Percentiles rank a stretch among this genome's conserved stretches.
Conservation (phyloP, 495 filamentous ascomycete genomes). For the Clohesyomyces aquaticus region DNA sequence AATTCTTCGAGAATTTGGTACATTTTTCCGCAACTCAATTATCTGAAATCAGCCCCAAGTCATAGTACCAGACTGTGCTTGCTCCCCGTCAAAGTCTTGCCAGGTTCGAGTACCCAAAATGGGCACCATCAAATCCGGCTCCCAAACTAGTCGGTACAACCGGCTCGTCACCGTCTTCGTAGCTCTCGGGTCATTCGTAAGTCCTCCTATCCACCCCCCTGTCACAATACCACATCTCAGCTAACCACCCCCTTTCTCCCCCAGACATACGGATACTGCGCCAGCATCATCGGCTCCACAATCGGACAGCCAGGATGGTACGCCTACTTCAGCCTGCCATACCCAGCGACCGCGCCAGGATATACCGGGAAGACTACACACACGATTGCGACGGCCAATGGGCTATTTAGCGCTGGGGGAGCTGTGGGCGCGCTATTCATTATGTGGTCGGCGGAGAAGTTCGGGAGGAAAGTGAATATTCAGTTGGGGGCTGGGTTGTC, state of each 20-base stretch:
- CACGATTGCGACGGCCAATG: constrained; percentile 32
- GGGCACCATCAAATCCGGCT: constrained; percentile 6
- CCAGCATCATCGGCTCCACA: constrained; percentile 17
- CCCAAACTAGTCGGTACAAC: constrained; percentile 28
- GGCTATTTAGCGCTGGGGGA: constrained; percentile 30
- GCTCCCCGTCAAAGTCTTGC: too few species aligned
- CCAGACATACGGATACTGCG: constrained; percentile 20
- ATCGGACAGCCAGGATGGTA: constrained; percentile 24
- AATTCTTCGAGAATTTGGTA: too few species aligned
- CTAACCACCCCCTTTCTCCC: too few species aligned
- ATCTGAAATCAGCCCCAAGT: too few species aligned
- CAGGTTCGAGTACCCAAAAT: neutral
- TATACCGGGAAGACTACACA: constrained; percentile 17
- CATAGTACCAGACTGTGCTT: too few species aligned
- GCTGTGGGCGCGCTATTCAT: constrained; percentile 30
- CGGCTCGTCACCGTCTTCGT: constrained; percentile 18
- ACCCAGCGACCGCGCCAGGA: constrained; percentile 5
- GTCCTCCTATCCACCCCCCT: neutral
- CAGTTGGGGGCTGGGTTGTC: constrained; percentile 5
- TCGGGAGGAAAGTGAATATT: constrained; percentile 11
- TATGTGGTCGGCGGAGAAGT: constrained; percentile 26
- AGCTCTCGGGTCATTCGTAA: constrained; percentile 13
- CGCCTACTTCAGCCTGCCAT: constrained; percentile 10
- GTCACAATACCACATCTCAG: too few species aligned
- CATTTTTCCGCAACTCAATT: too few species aligned